Conservation (phyloP, 2,329 filamentous ascomycete genomes). For the Nemania bipapillata region DNA sequence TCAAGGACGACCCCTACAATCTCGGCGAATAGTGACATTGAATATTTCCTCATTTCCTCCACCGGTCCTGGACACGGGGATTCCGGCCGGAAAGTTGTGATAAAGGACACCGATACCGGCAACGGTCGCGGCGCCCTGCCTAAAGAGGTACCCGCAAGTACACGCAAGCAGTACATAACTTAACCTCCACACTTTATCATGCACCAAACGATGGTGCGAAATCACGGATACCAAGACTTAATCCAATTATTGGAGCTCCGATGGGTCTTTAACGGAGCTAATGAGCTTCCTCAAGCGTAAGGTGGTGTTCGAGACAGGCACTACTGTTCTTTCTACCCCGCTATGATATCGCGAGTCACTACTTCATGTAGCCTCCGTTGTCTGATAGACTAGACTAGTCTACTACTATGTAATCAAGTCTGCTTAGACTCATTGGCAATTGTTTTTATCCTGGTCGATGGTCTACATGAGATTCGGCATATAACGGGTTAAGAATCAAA, state of each 20-base stretch:
- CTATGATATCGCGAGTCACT: conserved; percentile 21
- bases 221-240: conserved; percentile 21
- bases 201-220: conserved; percentile 30
- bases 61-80: conserved; percentile 14
- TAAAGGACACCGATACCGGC: conserved; percentile 34
- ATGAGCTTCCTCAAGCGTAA: conserved; percentile 33
- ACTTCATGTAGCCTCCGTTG: too few relatives aligned
- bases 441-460: not conserved
- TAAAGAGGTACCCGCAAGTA: not conserved
- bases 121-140: conserved; percentile 11
- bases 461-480: not conserved
- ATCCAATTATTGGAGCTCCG: conserved; percentile 15
- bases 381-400: not conserved
- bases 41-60: not conserved
- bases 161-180: not conserved
- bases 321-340: conserved; percentile 27
- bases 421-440: not conserved
- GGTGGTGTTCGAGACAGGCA: conserved; percentile 25
- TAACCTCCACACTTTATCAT: conserved; percentile 10
- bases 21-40: too few relatives aligned
- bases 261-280: conserved; percentile 23
- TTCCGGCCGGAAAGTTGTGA: conserved; percentile 19
- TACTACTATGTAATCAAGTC: not conserved
- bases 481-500: not conserved
- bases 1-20: too few relatives aligned